Evolutionary conservation across 192 early-diverging fungal genomes (phyloP).

Genomic region (Backusella psychrophila): DNA sequence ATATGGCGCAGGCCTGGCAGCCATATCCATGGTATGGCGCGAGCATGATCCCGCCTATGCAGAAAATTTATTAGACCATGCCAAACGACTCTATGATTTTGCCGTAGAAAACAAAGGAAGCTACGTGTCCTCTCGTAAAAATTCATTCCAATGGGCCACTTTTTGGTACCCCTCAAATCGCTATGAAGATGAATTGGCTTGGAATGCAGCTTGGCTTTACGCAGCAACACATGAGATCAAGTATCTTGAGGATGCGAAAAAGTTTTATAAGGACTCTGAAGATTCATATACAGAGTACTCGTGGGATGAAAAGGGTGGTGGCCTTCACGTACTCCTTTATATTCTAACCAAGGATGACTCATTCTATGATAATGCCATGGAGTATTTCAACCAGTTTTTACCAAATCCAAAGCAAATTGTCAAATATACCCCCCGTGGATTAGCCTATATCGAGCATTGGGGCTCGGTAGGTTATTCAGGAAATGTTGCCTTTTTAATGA

Average conservation of each 20-base stretch:
- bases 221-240: constrained; percentile 42
- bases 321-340: constrained; percentile 43
- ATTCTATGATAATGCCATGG: constrained; percentile 35
- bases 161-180: constrained; percentile 51
- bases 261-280: constrained; percentile 25
- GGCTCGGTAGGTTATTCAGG: constrained; percentile 48
- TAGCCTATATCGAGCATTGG: constrained; percentile 45
- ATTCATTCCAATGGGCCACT: constrained; percentile 35
- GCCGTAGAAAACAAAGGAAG: constrained; percentile 35
- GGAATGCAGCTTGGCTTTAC: constrained; percentile 58
- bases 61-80: constrained; percentile 42
- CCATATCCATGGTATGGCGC: constrained; percentile 50
- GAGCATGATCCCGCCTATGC: constrained; percentile 46
- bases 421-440: constrained; percentile 49
- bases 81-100: constrained; percentile 44
- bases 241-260: constrained; percentile 45
- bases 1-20: constrained; percentile 54
- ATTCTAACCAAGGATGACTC: constrained; percentile 36
- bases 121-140: constrained; percentile 33
- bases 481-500: constrained; percentile 44
- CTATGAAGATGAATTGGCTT: constrained; percentile 56
- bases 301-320: constrained; percentile 57
- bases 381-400: constrained; percentile 36
- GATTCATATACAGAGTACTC: constrained; percentile 36
- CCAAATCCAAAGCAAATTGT: constrained; percentile 36